phyloP scores from a whole-genome alignment of 352 stramenopile species.

The Phytophthora tubulina region DNA sequence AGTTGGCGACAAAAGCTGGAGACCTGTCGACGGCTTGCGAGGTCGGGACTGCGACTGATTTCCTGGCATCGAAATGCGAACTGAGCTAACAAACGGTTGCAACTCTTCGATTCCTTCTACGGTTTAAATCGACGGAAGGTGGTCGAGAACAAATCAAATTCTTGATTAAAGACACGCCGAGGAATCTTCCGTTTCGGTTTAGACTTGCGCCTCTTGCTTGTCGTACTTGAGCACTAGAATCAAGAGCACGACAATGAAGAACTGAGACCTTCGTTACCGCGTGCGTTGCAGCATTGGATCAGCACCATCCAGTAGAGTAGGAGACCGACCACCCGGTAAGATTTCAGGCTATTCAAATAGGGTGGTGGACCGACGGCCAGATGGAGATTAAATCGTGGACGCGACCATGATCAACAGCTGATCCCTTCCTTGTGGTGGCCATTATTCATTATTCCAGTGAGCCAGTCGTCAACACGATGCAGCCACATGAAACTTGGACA shows the following conservation, averaged over 20 bases:
- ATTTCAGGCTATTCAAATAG: constrained; percentile 25
- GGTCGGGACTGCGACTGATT: constrained; percentile 9
- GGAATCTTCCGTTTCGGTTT: constrained; percentile 21
- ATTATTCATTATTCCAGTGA: not conserved
- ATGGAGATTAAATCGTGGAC: constrained; percentile 13
- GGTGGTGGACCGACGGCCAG: constrained; percentile 3
- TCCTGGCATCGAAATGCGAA: constrained; percentile 36
- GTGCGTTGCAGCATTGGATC: not conserved
- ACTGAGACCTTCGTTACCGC: not conserved
- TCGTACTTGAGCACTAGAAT: constrained; percentile 1
- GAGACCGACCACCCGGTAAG: constrained; percentile 19
- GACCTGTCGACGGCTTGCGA: constrained; percentile 15
- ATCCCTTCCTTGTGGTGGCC: constrained; percentile 17
- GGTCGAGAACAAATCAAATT: constrained; percentile 16
- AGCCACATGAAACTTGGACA: constrained; percentile 11
- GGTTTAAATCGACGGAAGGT: constrained; percentile 18
- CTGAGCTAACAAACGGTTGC: not conserved
- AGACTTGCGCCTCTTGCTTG: constrained; percentile 15
- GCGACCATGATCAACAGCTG: constrained; percentile 8
- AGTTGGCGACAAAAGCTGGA: constrained; percentile 52
- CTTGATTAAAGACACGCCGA: constrained; percentile 11
- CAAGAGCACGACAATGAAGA: constrained; percentile 10
- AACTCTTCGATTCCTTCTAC: constrained; percentile 13
- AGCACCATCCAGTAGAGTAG: not conserved
- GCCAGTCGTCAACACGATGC: not conserved